A percentile compares a stretch with the other conserved stretches of the same genome.
Evolutionary conservation across 1,284 basidiomycete genomes (phyloP).

Genomic region (Pseudozyma pruni): DNA sequence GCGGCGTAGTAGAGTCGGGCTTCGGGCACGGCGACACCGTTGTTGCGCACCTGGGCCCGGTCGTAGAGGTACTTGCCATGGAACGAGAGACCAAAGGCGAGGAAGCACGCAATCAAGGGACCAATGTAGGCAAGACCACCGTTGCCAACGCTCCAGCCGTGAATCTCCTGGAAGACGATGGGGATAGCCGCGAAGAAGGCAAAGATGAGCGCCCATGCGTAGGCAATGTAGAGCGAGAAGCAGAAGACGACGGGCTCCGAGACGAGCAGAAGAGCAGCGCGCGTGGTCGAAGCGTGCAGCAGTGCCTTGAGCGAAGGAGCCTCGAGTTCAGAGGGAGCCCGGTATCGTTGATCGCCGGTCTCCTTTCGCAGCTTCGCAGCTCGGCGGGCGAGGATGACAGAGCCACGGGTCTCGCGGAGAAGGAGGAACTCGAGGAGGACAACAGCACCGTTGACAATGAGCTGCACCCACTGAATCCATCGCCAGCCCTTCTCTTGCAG

Average conservation of each 20-base stretch:
- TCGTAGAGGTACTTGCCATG: constrained; percentile 58
- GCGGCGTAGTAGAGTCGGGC: constrained; percentile 58
- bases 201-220: constrained; percentile 64
- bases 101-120: constrained; percentile 61
- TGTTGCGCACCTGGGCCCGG: constrained; percentile 41
- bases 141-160: constrained; percentile 66
- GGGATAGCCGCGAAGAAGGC: constrained; percentile 67
- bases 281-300: constrained; percentile 60
- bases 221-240: constrained; percentile 65
- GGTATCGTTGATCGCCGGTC: constrained; percentile 65
- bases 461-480: constrained; percentile 66
- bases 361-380: constrained; percentile 65
- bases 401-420: constrained; percentile 67
- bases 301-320: constrained; percentile 63
- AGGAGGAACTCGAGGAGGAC: constrained; percentile 64
- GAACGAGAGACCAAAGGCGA: constrained; percentile 60
- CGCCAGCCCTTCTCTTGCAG: constrained; percentile 64
- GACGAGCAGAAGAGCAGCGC: constrained; percentile 63
- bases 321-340: constrained; percentile 66
- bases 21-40: constrained; percentile 56
- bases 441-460: constrained; percentile 61
- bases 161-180: constrained; percentile 65
- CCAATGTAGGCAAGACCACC: constrained; percentile 67
- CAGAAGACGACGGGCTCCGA: constrained; percentile 66
- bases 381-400: constrained; percentile 61